A percentile compares a stretch with the other conserved stretches of the same genome.
phyloP scores from a whole-genome alignment of 257 asterid species.

The Solanum gandarillasii region DNA sequence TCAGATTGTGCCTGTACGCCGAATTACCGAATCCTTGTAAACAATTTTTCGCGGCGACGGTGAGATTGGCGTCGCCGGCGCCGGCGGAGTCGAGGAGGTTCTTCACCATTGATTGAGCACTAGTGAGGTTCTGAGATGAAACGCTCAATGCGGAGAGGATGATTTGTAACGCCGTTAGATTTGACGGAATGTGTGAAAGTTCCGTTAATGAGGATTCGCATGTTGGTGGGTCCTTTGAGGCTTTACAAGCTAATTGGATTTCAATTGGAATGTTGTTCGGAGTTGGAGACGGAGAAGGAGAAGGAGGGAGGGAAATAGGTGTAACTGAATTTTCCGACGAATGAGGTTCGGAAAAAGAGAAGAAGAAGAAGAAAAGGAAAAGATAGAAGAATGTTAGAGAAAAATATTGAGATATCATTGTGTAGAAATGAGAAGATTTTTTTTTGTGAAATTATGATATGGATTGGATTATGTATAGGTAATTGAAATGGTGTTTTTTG shows the following conservation, averaged over 20 bases:
- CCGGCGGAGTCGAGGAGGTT: background rate
- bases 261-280: background rate
- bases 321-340: background rate
- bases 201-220: constrained; percentile 1
- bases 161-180: background rate
- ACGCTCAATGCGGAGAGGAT: background rate
- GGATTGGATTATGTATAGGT: background rate
- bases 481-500: background rate
- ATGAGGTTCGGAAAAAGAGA: background rate
- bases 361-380: background rate
- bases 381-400: background rate
- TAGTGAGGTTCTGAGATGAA: constrained; percentile 2
- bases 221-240: background rate
- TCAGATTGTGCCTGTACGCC: background rate
- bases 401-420: background rate
- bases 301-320: background rate
- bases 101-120: background rate
- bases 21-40: background rate
- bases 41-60: background rate
- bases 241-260: background rate
- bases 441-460: background rate
- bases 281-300: background rate
- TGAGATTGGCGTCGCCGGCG: background rate
- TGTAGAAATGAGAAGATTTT: background rate
- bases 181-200: background rate